These are phyloP conservation scores for Aegilops tauschii DNA, from an alignment of 176 grass and related monocot species.

Conservation along the genomic window DNA sequence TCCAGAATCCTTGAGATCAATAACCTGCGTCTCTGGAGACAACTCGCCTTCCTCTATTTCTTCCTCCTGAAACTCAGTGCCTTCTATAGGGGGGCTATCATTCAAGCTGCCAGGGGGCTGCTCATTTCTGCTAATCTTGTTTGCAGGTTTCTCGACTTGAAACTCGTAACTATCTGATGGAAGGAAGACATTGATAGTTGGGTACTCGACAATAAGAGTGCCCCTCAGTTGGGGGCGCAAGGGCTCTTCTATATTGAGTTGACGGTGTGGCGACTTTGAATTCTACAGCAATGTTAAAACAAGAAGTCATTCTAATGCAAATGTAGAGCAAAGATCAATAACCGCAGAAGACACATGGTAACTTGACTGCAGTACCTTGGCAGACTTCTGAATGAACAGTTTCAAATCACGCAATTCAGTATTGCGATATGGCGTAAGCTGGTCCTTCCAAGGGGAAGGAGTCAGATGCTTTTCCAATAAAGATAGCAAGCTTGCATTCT, in stretches of 20 bases:
- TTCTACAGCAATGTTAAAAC: constrained; percentile 35
- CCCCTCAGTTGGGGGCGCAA: constrained; percentile 58
- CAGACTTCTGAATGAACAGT: constrained; percentile 72
- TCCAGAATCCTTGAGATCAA: constrained; percentile 54
- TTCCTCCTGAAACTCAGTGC: constrained; percentile 65
- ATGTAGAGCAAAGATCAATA: constrained; percentile 7
- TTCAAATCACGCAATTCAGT: constrained; percentile 55
- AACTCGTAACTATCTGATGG: constrained; percentile 69
- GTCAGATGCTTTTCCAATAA: constrained; percentile 70
- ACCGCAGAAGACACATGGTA: neutral
- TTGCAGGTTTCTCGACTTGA: constrained; percentile 46
- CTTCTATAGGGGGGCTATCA: constrained; percentile 32
- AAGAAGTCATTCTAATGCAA: neutral
- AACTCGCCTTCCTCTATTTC: constrained; percentile 91
- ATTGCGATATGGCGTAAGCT: constrained; percentile 64
- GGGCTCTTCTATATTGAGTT: constrained; percentile 56
- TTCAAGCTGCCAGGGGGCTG: constrained; percentile 3
- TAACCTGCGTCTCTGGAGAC: constrained; percentile 50
- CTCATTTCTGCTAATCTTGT: constrained; percentile 21
- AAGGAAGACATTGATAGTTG: constrained; percentile 81
- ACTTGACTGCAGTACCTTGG: constrained; percentile 56
- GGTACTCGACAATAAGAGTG: constrained; percentile 63
- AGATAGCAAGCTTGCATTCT: constrained; percentile 56
- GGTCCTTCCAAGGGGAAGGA: constrained; percentile 85
- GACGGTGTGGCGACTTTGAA: constrained; percentile 50